Percentiles rank a stretch among this genome's conserved stretches.
Evolutionary conservation across 257 asterid species (phyloP).

Genomic region (Capsicum pubescens): DNA sequence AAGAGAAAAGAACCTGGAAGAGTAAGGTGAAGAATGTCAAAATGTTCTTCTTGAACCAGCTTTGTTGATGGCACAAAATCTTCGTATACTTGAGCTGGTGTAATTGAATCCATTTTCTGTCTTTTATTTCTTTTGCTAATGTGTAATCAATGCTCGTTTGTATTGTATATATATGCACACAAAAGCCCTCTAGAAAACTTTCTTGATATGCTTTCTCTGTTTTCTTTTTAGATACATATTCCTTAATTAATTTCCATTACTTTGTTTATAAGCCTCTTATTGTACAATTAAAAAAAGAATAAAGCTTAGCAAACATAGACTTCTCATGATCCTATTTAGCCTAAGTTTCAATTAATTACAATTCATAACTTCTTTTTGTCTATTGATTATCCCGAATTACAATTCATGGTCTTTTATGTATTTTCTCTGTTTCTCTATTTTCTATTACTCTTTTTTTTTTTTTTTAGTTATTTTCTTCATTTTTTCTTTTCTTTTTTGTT

Average conservation of each 20-base stretch:
- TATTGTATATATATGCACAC: neutral
- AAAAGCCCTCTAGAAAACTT: neutral
- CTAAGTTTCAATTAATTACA: too few species aligned
- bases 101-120: conserved; percentile 38
- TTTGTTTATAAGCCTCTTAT: conserved; percentile 9
- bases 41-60: conserved; percentile 56
- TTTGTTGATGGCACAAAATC: conserved; percentile 58
- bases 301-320: too few species aligned
- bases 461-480: too few species aligned
- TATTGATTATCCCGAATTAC: too few species aligned
- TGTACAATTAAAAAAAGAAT: too few species aligned
- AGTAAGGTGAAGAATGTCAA: conserved; percentile 58
- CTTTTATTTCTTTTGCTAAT: neutral
- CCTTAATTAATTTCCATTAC: neutral
- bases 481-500: too few species aligned
- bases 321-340: too few species aligned
- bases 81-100: conserved; percentile 33
- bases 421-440: too few species aligned
- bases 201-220: neutral
- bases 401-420: too few species aligned
- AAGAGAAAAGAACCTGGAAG: conserved; percentile 55
- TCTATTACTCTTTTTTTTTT: too few species aligned
- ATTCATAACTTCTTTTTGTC: too few species aligned
- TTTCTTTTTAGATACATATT: conserved; percentile 26
- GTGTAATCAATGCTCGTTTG: neutral